Evolutionary conservation across 2,329 filamentous ascomycete genomes (phyloP).

Genomic region (Ophiosphaerella herpotricha): DNA sequence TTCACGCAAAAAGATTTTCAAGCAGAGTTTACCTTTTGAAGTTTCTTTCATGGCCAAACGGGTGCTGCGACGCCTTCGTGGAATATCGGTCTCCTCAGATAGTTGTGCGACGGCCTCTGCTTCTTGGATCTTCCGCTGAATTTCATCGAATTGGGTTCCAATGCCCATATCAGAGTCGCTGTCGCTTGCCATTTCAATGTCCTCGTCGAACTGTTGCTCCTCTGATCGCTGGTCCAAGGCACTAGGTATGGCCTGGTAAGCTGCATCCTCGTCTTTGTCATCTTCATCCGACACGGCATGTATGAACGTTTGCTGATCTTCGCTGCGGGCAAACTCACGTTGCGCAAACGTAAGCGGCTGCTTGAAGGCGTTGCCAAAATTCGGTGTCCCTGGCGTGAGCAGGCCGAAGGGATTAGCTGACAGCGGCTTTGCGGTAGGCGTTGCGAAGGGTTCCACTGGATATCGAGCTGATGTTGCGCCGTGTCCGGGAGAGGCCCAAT

Average conservation of each 20-base stretch:
- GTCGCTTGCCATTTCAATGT: neutral
- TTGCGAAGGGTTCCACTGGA: neutral
- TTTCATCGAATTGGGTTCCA: neutral
- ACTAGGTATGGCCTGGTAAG: too few relatives aligned
- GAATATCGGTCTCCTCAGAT: neutral
- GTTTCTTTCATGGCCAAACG: neutral
- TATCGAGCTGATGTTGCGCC: too few relatives aligned
- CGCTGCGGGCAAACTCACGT: too few relatives aligned
- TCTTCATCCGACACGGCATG: too few relatives aligned
- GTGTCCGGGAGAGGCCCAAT: constrained; percentile 1
- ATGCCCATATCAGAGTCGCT: neutral
- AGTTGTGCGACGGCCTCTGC: neutral
- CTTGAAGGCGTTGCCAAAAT: neutral
- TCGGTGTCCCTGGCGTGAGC: constrained; percentile 1
- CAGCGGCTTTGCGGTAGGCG: neutral
- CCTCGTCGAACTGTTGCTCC: neutral
- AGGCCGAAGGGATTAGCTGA: neutral
- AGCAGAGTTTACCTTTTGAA: neutral
- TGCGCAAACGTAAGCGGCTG: neutral
- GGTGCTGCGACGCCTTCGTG: constrained; percentile 1
- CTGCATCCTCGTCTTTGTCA: neutral
- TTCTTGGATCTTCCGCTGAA: constrained; percentile 1
- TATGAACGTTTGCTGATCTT: too few relatives aligned
- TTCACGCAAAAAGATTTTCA: neutral
- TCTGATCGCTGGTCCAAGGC: too few relatives aligned